Evolutionary conservation across 1,284 basidiomycete genomes (phyloP), one percentile per base, ranked within the genome.

Genomic region (Paramarasmius palmivorus): DNA sequence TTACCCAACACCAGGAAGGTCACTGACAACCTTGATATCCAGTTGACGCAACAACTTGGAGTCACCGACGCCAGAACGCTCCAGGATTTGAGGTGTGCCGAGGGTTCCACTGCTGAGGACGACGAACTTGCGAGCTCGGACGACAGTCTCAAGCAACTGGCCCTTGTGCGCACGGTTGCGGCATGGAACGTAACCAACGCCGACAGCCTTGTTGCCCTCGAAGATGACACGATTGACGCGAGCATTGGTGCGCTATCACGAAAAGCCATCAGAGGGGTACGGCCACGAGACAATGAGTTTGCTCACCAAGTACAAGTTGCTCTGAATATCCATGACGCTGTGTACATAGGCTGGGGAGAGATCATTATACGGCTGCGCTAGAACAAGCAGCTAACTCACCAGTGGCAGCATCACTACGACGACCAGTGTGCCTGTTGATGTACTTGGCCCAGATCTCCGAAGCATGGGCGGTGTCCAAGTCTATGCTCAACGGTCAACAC

Each of bases 361-460:
- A 35, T 48, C 5, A 50, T 49, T 29, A 49, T 36, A n/a, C 26
- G 52, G 39, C 45, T 40, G 22, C 22, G 14, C 7, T 10, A 34
- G 29, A 23, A 29, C n/a, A 45, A 26, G 40, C 25, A 17, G 22
- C 39, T 17, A 2, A 55, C 68, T 53, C 57, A 83, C 83, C 83
- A 47, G 84, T 86, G 4, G 86, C 84, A 46, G 86, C 85, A 60
- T 88, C 86, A 58, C 83, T 85, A 49, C 85, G 82, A 56, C 86
- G 74, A 52, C 86, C 86, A 23, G 85, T 88, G 59, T 86, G 78
- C 57, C 84, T 78, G 69, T 88, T 88, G 72, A 88, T 84, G 63
- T 88, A 89, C 65, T 89, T 88, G 40, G 85, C 84, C 86, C 55
- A 88, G 54, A 87, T 84, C 66, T 88, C 86, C 49, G 85, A 78